A percentile compares a stretch with the other conserved stretches of the same genome.
Conservation (phyloP, 1,139 yeast genomes). For the Yamadazyma kanchanaburiensis region DNA sequence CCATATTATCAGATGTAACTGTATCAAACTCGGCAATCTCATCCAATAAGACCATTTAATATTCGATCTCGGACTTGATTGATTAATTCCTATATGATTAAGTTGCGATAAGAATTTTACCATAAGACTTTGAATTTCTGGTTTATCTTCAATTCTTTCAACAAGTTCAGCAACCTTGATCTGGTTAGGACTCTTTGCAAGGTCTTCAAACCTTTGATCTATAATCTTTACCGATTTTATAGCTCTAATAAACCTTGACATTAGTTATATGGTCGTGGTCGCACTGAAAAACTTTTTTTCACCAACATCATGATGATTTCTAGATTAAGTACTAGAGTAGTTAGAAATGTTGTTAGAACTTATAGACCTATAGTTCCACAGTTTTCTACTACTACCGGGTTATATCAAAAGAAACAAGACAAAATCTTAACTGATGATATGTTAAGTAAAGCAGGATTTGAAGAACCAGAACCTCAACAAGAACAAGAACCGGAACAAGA, state of each 20-base stretch:
- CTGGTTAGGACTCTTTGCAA: conserved; percentile 16
- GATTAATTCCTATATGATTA: conserved; percentile 27
- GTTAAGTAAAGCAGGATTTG: conserved; percentile 82
- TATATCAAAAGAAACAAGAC: conserved; percentile 6
- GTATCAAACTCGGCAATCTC: conserved; percentile 19
- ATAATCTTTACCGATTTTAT: conserved; percentile 28
- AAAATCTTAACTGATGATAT: conserved; percentile 73
- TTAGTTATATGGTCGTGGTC: no score
- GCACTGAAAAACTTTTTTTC: conserved; percentile 2
- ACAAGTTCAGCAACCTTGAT: conserved; percentile 24
- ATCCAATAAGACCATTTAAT: conserved; percentile 17
- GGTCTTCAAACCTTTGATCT: conserved; percentile 21
- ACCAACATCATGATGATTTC: no score
- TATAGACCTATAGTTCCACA: no score
- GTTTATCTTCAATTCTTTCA: conserved; percentile 20
- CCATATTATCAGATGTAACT: conserved; percentile 41
- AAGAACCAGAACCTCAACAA: conserved; percentile 20
- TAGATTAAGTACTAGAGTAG: no score
- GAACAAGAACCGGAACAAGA: conserved; percentile 10
- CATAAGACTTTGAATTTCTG: conserved; percentile 30
- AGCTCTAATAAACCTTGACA: conserved; percentile 23
- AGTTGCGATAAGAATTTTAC: conserved; percentile 33
- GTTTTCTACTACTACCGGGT: no score
- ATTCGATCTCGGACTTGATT: conserved; percentile 7
- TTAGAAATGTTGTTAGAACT: no score